Percentiles rank a stretch among this genome's conserved stretches.
Evolutionary conservation across 192 early-diverging fungal species (phyloP).

Genomic region (Coemansia sp.): DNA sequence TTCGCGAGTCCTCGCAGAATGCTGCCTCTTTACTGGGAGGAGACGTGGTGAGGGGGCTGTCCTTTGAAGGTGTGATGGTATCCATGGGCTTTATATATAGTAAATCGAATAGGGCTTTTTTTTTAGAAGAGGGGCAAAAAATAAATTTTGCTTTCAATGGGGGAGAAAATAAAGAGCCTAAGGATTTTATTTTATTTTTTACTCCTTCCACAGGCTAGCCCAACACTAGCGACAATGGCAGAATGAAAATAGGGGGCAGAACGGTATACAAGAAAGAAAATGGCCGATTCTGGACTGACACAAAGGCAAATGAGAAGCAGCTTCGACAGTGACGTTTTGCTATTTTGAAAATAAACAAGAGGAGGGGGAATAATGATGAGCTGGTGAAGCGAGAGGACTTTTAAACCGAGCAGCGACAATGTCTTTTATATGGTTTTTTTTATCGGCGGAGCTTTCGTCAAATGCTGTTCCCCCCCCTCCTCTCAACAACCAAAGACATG

Average conservation of each 20-base stretch:
- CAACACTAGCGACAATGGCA: not conserved
- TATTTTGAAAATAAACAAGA: constrained; percentile 2
- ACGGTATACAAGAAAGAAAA: not conserved
- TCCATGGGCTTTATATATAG: not conserved
- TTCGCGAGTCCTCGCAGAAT: constrained; percentile 53
- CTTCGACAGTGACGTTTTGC: not conserved
- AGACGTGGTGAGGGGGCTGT: constrained; percentile 12
- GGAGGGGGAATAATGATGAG: not conserved
- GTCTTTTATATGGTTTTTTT: too few species aligned
- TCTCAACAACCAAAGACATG: not conserved
- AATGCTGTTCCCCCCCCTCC: not conserved
- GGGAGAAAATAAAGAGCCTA: not conserved
- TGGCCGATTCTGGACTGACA: constrained; percentile 4
- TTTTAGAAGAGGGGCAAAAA: not conserved
- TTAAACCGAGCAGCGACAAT: not conserved
- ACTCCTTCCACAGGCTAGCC: not conserved
- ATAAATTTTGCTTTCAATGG: not conserved
- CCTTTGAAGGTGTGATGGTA: constrained; percentile 19
- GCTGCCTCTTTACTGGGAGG: constrained; percentile 26
- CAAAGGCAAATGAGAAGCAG: constrained; percentile 8
- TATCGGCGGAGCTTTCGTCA: too few species aligned
- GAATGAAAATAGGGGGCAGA: not conserved
- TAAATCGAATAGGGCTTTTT: not conserved
- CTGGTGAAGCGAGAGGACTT: too few species aligned
- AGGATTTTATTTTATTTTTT: too few species aligned